Base-by-base conservation (phyloP, 169 alveolate species). In the Eimeria sp. region DNA sequence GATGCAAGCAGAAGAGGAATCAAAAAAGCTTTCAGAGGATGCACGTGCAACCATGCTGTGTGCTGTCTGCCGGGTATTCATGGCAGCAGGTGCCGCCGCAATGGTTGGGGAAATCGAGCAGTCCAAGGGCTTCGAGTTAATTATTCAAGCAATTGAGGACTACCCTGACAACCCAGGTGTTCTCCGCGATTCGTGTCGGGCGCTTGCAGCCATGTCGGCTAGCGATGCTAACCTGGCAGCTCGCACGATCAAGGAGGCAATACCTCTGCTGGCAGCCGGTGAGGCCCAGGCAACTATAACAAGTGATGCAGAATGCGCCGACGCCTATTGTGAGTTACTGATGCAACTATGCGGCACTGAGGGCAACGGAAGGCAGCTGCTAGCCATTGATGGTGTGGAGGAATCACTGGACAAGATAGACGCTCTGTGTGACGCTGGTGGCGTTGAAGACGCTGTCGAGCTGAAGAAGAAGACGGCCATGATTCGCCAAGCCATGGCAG, bases 401-500 rank as follows among this genome's bases (percentile, higher is more conserved):
- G 96, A 93, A 16, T 68, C 80, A 49, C 46, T 93, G 89, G 76
- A 83, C 64, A 77, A 77, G 58, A 37, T 93, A 33, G 89, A 66
- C 76, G 82, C 82, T 23, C 66, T 93, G 30, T 76, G 87, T 10
- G 96, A 82, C 27, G 80, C 90, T 74, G 72, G 74, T 9, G 96
- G 96, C 33, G 88, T 25, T 4, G 96, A 93, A 1, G 90, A 80
- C 11, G 94, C 94, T 14, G 71, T 54, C 11, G 94, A 93, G 89
- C 66, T 93, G 43, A 82, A 54, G 78, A 82, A 93, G 82, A 93
- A 93, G 72, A 85, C 90, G 25, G 96, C 96, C 66, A 93, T 93
- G 96, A 93, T 93, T 58, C 96, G 96, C 66, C 96, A 93, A 85
- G 96, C 96, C 62, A 93, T 93, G 96, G 96, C 80, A 23, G 96